Base-by-base conservation (phyloP, 805 yeast genomes). In the Tanozyma kutaoensis region DNA sequence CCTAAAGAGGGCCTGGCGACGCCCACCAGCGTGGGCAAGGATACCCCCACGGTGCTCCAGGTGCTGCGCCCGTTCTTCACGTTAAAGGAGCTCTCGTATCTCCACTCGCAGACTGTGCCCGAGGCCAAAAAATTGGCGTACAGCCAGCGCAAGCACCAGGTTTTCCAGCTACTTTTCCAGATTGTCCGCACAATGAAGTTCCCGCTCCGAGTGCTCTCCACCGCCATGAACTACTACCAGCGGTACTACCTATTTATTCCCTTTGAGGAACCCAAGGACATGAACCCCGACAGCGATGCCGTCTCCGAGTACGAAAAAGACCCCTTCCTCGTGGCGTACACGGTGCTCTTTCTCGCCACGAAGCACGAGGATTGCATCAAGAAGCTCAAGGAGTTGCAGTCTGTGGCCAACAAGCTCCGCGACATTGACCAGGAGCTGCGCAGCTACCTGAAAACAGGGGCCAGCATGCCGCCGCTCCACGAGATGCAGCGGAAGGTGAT, bases 351-450 rank as follows among this genome's bases (percentile, higher is more conserved):
- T 31, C 55, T 81, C 11, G 78, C 94, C 3, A 58, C 76, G 23
- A 82, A 85, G 47, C 72, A 74, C 36, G 93, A 81, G 42, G 95
- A 85, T 43, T 80, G 85, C 23, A 75, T 84, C 23, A 84, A 82
- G 46, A 78, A 78, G 38, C 47, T 77, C 11, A 60, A 70, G 28
- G 81, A 78, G 24, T 62, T 84, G 9, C 64, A 76, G 24, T 46
- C 51, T 3, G 69, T 63, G 11, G 67, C 67, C 19, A 58, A 63
- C 41, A 55, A 46, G 38, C 37, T 50, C n/a, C 44, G 58, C 38
- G 55, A 50, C 27, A 38, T 45, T 22, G 56, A 57, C 29, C 44
- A 52, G 4, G 52, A 52, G 20, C 55, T 62, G 4, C 44, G 55
- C 31, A 52, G 24, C 28, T 25, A 26, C 31, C 26, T 31, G 20